Evolutionary conservation across 2,329 filamentous ascomycete species (phyloP).

Genomic region (Leptographium radiaticola): DNA sequence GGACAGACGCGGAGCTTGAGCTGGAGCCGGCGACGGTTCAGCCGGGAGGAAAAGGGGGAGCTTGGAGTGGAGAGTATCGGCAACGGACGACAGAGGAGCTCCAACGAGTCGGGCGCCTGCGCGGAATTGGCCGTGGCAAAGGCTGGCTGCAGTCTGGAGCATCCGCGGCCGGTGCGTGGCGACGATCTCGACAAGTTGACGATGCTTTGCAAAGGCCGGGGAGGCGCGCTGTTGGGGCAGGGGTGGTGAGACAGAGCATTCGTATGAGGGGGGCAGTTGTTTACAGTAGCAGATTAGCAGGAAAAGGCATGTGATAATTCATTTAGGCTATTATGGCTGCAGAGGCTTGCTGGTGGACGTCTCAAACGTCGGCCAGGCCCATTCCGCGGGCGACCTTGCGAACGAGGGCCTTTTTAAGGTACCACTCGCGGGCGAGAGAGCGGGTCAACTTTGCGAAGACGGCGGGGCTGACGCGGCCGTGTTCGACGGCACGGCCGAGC

Average conservation of each 20-base stretch:
- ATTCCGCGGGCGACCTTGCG: conserved; percentile 67
- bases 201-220: conserved; percentile 11
- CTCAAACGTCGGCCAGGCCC: conserved; percentile 35
- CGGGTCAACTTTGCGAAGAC: conserved; percentile 70
- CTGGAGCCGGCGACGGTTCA: conserved; percentile 2
- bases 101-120: neutral
- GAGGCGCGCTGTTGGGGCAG: neutral
- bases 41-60: neutral
- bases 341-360: neutral
- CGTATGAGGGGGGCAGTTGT: neutral
- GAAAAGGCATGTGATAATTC: neutral
- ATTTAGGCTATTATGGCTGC: neutral
- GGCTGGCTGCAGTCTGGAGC: conserved; percentile 14
- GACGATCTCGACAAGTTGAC: conserved; percentile 13
- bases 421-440: conserved; percentile 65
- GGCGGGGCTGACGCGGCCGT: conserved; percentile 55
- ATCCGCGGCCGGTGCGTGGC: conserved; percentile 16
- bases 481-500: conserved; percentile 60
- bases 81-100: neutral
- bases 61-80: too few relatives aligned
- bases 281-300: neutral
- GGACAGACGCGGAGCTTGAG: conserved; percentile 7
- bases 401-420: conserved; percentile 68
- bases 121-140: conserved; percentile 11
- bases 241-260: neutral